A percentile compares a stretch with the other conserved stretches of the same genome.
Conservation (phyloP, 225 moss, liverwort and hornwort genomes). For the Physcomitrium patens region DNA sequence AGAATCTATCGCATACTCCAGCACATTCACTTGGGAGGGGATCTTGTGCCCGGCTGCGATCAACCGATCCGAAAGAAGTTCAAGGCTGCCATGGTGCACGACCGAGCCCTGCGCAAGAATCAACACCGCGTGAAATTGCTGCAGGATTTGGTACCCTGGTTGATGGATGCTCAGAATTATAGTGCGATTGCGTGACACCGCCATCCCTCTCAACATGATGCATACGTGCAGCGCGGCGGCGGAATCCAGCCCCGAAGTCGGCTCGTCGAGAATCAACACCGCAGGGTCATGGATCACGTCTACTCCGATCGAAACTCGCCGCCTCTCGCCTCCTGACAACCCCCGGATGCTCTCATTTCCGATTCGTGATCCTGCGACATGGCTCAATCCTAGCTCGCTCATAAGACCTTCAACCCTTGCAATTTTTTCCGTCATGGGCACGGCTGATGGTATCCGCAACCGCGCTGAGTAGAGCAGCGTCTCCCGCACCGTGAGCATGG, state of each 20-base stretch:
- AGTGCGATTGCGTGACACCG: constrained; percentile 42
- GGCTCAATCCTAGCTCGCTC: too few species aligned
- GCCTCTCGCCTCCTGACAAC: too few species aligned
- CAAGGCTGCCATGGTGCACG: constrained; percentile 55
- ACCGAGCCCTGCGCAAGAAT: constrained; percentile 58
- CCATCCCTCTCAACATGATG: constrained; percentile 49
- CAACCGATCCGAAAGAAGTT: constrained; percentile 45
- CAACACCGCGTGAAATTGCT: constrained; percentile 47
- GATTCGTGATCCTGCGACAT: too few species aligned
- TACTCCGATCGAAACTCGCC: too few species aligned
- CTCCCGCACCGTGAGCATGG: too few species aligned
- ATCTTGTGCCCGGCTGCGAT: constrained; percentile 50
- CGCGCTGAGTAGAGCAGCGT: too few species aligned
- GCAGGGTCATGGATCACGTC: too few species aligned
- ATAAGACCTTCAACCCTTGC: too few species aligned
- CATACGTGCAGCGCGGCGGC: constrained; percentile 56
- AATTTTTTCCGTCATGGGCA: too few species aligned
- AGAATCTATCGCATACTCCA: constrained; percentile 65
- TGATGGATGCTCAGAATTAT: constrained; percentile 28
- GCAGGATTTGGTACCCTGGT: constrained; percentile 47
- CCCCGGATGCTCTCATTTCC: too few species aligned
- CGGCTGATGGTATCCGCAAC: too few species aligned
- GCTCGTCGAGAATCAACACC: too few species aligned
- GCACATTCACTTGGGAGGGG: constrained; percentile 56
- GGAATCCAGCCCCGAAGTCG: constrained; percentile 44